Percentiles rank a stretch among this genome's conserved stretches.
Conservation (phyloP, 257 asterid species). For the Henckelia pumila region DNA sequence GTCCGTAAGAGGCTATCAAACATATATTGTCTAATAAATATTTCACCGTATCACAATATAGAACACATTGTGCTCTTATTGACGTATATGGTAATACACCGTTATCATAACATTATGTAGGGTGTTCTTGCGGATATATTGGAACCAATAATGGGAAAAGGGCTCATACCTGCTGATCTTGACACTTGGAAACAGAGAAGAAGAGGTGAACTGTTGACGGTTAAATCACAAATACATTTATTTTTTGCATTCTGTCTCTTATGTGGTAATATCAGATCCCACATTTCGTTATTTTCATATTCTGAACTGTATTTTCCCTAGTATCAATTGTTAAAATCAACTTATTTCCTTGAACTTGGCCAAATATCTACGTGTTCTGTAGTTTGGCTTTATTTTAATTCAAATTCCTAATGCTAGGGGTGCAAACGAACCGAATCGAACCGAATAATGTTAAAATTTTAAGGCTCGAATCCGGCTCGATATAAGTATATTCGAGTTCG, state of each 20-base stretch:
- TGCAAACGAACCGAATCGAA: too few species aligned
- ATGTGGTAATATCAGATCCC: background rate
- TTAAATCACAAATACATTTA: conserved; percentile 10
- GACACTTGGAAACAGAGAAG: conserved; percentile 97
- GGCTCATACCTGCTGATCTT: conserved; percentile 95
- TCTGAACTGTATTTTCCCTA: background rate
- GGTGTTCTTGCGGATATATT: conserved; percentile 98
- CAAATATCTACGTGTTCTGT: background rate
- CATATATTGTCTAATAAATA: too few species aligned
- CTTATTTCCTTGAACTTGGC: background rate
- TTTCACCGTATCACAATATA: background rate
- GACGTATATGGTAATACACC: conserved; percentile 12
- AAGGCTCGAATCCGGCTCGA: too few species aligned
- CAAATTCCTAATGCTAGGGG: too few species aligned
- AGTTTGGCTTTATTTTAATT: background rate
- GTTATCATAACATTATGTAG: conserved; percentile 36
- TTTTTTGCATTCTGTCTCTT: background rate
- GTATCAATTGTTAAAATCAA: background rate
- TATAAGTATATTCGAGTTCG: too few species aligned
- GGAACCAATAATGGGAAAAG: conserved; percentile 99
- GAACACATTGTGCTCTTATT: background rate
- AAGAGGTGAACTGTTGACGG: conserved; percentile 55
- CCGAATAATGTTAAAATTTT: too few species aligned
- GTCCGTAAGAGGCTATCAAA: background rate
- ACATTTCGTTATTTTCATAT: background rate